These are phyloP conservation scores for Malus hybrid DNA, from an alignment of 331 rosid species.

Conservation along the genomic window DNA sequence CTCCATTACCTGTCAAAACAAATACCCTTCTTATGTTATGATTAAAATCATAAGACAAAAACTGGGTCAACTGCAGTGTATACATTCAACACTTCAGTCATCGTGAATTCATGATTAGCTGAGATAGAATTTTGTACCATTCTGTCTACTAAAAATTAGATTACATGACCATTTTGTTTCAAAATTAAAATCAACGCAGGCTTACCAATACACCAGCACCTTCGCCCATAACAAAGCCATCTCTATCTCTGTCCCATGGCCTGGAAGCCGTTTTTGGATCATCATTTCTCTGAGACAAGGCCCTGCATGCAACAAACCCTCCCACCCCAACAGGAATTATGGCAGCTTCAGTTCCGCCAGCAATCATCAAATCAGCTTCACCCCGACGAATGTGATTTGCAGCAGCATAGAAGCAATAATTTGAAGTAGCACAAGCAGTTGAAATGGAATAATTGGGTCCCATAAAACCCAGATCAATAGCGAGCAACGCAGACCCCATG, in stretches of 20 bases:
- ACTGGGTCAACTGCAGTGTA: background rate
- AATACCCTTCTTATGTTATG: background rate
- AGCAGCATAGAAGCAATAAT: slow-evolving; percentile 91
- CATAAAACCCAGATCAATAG: too few relatives aligned
- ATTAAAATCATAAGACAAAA: background rate
- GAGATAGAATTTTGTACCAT: background rate
- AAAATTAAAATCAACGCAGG: background rate
- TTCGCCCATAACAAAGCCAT: slow-evolving; percentile 99
- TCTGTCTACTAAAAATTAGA: background rate
- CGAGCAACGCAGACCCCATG: too few relatives aligned
- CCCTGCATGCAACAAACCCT: slow-evolving; percentile 96
- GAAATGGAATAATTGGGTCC: too few relatives aligned
- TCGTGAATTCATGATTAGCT: background rate
- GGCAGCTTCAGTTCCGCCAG: slow-evolving; percentile 98
- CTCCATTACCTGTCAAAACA: slow-evolving; percentile 66
- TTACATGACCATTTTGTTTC: background rate
- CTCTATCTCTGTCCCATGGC: slow-evolving; percentile 95
- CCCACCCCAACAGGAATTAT: slow-evolving; percentile 89
- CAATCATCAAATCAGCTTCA: slow-evolving; percentile 93
- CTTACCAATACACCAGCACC: slow-evolving; percentile 94
- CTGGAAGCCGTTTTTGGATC: slow-evolving; percentile 96
- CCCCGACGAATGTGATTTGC: slow-evolving; percentile 96
- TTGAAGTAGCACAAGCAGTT: slow-evolving; percentile 70
- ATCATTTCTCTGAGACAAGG: slow-evolving; percentile 90
- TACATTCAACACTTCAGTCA: background rate